Percentiles rank a stretch among this genome's conserved stretches.
These are phyloP conservation scores for Alternaria metachromatica DNA, from an alignment of 2,329 filamentous ascomycete genomes.

Conservation along the genomic window DNA sequence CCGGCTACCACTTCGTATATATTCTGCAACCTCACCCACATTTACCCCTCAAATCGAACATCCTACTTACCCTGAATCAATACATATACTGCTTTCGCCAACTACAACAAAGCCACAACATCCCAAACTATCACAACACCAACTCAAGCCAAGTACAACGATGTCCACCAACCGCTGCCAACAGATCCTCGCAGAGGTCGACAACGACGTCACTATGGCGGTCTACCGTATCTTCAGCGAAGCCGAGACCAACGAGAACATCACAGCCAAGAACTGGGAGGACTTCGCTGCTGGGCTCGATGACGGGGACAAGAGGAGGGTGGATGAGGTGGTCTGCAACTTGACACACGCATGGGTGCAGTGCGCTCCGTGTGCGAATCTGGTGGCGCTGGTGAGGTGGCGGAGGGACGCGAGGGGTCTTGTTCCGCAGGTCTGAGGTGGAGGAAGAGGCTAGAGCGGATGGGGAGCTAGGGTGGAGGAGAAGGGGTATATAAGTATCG, in stretches of 20 bases:
- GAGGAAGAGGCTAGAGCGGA: not conserved
- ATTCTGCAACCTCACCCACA: not conserved
- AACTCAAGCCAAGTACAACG: not conserved
- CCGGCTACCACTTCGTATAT: not conserved
- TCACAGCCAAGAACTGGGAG: not conserved
- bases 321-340: not conserved
- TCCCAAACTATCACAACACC: not conserved
- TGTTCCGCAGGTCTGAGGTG: not conserved
- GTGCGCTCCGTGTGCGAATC: not conserved
- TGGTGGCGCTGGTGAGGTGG: not conserved
- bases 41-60: not conserved
- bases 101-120: not conserved
- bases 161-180: not conserved
- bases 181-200: not conserved
- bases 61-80: fast-evolving
- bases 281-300: not conserved
- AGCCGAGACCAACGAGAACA: not conserved
- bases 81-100: fast-evolving
- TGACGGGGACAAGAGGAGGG: not conserved
- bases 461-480: not conserved
- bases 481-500: not conserved
- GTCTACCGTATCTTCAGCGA: not conserved
- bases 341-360: not conserved
- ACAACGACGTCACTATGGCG: not conserved
- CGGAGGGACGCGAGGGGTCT: not conserved